Base-by-base conservation (phyloP, 2,329 filamentous ascomycete genomes). In the Botrytis hyacinthi region DNA sequence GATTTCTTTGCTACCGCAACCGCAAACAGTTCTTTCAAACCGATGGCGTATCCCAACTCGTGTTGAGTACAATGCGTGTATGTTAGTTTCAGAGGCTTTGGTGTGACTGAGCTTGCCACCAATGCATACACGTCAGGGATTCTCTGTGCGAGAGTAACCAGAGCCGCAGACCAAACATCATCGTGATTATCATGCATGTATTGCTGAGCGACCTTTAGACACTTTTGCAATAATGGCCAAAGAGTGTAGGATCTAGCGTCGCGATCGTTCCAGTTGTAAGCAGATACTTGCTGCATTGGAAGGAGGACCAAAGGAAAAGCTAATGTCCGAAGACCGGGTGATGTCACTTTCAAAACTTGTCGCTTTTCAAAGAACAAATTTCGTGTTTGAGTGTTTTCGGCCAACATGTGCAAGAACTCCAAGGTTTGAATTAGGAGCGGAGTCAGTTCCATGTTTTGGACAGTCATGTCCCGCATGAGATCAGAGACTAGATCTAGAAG, bases 51-150 rank as follows among this genome's bases (percentile, higher is more conserved):
- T 29, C 14, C 44, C 1, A 8, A 26, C 14, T 37, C 32, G 0
- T 29, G 18, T 16, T 67, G 44, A n/a, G 46, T 40, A 7, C 1
- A 6, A 0, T 54, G 32, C 4, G 32, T 54, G 0, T 37, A 40
- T 3, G 12, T 16, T 1, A 26, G 46, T 3, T 26, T 10, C 1
- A 40, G 0, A 1, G 32, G 2, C 6, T 51, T 26, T 18, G 14
- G 1, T 37, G 32, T 1, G 0, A 67, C 46, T 2, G 9, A 51
- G 6, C 46, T 22, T 1, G 65, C 46, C 32, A 67, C 7, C 1
- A 29, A 51, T 4, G 8, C 26, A 54, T 67, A 40, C 0, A 67
- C 46, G 8, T n/a, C 46, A 1, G 48, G 12, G 0, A 40, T 4
- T 29, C 65, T 67, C 46, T 67, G n/a, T 4, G 16, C 65, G 1